Conservation (phyloP, 257 asterid genomes). For the Solanum etuberosum region DNA sequence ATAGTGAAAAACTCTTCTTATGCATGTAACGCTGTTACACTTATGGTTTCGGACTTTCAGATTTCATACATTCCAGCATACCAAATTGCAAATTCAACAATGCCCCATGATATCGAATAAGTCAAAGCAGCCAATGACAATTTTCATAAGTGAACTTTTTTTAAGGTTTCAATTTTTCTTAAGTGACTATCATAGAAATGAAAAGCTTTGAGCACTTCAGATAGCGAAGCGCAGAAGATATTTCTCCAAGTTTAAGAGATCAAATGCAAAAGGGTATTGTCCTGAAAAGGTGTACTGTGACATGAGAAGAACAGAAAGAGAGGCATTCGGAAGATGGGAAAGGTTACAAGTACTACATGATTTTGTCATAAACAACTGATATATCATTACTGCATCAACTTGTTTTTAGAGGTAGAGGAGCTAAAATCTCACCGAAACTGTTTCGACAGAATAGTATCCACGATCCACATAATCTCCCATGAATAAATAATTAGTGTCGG, state of each 20-base stretch:
- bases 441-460: constrained; percentile 84
- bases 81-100: neutral
- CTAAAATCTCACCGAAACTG: constrained; percentile 46
- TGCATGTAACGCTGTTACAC: neutral
- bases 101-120: neutral
- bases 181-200: neutral
- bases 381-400: neutral
- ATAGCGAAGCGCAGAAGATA: neutral
- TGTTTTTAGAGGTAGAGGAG: neutral
- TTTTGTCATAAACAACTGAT: neutral
- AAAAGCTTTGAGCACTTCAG: neutral
- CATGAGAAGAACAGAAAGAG: neutral
- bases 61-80: neutral
- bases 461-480: constrained; percentile 95
- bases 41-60: neutral
- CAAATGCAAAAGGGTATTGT: neutral
- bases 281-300: neutral
- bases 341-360: neutral
- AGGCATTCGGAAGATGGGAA: neutral
- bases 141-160: neutral
- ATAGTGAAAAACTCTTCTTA: neutral
- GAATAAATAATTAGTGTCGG: constrained; percentile 77
- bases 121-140: neutral
- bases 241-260: neutral
- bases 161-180: neutral